Conservation (phyloP, 176 grass and related monocot genomes). For the Poa pratensis region DNA sequence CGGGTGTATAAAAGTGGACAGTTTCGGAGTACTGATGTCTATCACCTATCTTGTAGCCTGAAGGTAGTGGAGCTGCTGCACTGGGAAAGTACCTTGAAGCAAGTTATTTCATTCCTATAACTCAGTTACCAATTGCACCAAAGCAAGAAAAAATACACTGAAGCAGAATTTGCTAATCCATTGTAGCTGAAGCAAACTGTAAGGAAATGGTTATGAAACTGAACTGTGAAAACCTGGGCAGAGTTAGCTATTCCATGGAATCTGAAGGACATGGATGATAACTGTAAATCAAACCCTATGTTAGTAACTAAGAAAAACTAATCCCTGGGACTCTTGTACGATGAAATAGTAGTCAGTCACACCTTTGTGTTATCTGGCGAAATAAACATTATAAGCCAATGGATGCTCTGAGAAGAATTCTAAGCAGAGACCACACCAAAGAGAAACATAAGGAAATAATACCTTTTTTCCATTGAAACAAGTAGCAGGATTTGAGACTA, state of each 20-base stretch:
- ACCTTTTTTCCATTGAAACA: background rate
- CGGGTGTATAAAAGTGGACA: background rate
- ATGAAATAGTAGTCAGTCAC: background rate
- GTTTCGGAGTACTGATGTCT: background rate
- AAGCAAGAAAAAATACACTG: background rate
- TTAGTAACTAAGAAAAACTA: background rate
- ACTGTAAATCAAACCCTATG: background rate
- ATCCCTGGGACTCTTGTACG: background rate
- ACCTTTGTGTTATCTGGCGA: background rate
- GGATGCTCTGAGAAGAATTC: background rate
- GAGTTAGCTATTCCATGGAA: background rate
- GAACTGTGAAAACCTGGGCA: background rate
- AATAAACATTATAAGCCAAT: background rate
- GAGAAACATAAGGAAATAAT: background rate
- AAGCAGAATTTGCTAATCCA: background rate
- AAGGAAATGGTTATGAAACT: background rate
- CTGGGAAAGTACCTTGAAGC: background rate
- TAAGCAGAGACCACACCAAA: conserved; percentile 27
- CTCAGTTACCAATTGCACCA: background rate
- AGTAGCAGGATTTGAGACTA: background rate
- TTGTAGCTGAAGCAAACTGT: background rate
- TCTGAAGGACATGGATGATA: background rate
- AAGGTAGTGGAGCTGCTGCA: background rate
- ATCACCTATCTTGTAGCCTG: background rate
- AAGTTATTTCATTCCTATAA: background rate